A percentile compares a stretch with the other conserved stretches of the same genome.
Conservation (phyloP, 495 filamentous ascomycete species). For the Tuber borchii region DNA sequence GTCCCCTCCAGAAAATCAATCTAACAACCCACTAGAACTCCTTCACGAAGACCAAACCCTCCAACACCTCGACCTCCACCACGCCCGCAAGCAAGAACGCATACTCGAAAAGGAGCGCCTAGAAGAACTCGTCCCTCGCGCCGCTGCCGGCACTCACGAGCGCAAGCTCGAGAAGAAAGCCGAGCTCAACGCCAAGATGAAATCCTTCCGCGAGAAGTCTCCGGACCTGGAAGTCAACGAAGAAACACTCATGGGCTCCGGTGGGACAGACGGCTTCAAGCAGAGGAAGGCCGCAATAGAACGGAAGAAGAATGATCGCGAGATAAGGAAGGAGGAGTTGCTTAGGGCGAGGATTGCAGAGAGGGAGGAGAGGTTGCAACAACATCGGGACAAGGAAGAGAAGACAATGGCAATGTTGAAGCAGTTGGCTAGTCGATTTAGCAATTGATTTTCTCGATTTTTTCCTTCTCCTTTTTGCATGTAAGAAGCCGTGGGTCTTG, state of each 20-base stretch:
- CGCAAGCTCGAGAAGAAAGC: slow-evolving; percentile 76
- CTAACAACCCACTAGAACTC: slow-evolving; percentile 45
- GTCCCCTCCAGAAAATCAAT: background rate
- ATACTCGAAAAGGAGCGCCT: slow-evolving; percentile 55
- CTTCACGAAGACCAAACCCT: slow-evolving; percentile 52
- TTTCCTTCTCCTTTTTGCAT: background rate
- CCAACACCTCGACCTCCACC: slow-evolving; percentile 52
- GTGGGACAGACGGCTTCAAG: slow-evolving; percentile 54
- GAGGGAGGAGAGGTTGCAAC: slow-evolving; percentile 56
- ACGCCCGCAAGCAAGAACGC: slow-evolving; percentile 58
- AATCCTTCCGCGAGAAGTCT: slow-evolving; percentile 55
- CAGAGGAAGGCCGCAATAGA: slow-evolving; percentile 51
- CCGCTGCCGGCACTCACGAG: slow-evolving; percentile 77
- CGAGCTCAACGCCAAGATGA: slow-evolving; percentile 53
- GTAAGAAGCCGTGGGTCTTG: background rate
- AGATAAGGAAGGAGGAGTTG: slow-evolving; percentile 60
- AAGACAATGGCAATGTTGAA: slow-evolving; percentile 60
- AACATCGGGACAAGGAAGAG: slow-evolving; percentile 56
- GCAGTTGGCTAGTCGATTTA: slow-evolving; percentile 50
- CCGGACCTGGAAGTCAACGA: slow-evolving; percentile 56
- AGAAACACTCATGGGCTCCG: slow-evolving; percentile 54
- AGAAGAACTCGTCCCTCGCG: slow-evolving; percentile 76
- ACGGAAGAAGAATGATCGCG: slow-evolving; percentile 59
- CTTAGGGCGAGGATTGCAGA: slow-evolving; percentile 55
- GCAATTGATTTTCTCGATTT: background rate